Evolutionary conservation across 1,139 yeast genomes (phyloP).

Genomic region (Kurtzmaniella quercitrusa): DNA sequence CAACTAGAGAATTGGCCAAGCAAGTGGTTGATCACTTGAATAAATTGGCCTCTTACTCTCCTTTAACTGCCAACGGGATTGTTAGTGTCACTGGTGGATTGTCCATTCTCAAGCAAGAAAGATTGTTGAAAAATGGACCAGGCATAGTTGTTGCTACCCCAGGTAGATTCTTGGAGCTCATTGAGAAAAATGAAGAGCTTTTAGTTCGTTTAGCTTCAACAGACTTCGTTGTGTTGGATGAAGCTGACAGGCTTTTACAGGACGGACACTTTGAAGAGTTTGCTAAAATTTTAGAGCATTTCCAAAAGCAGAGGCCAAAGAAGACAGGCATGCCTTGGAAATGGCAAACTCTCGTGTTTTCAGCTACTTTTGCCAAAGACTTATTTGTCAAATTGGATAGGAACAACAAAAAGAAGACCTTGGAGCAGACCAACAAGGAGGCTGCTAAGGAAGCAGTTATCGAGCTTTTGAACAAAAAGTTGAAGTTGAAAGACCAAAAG

Average conservation of each 20-base stretch:
- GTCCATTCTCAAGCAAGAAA: constrained; percentile 87
- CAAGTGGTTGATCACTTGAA: constrained; percentile 84
- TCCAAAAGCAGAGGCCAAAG: constrained; percentile 36
- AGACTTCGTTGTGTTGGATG: constrained; percentile 81
- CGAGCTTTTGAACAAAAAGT: constrained; percentile 50
- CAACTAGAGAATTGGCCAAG: constrained; percentile 94
- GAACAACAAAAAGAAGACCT: constrained; percentile 23
- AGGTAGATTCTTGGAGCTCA: constrained; percentile 81
- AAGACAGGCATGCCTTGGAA: constrained; percentile 26
- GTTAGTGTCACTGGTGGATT: constrained; percentile 92
- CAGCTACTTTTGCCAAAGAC: constrained; percentile 89
- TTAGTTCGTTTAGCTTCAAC: constrained; percentile 56
- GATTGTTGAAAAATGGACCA: constrained; percentile 70
- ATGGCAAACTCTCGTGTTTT: constrained; percentile 91
- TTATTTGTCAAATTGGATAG: constrained; percentile 69
- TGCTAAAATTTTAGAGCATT: constrained; percentile 69
- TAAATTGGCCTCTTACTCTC: constrained; percentile 55
- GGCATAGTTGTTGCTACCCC: constrained; percentile 93
- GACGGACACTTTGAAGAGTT: constrained; percentile 96
- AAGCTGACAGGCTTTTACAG: constrained; percentile 94
- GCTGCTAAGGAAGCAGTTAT: constrained; percentile 42
- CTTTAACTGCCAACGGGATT: constrained; percentile 53
- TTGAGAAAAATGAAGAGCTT: constrained; percentile 58
- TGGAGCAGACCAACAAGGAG: constrained; percentile 27
- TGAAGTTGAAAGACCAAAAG: constrained; percentile 53